A percentile compares a stretch with the other conserved stretches of the same genome.
These are phyloP conservation scores for Phytophthora melonis DNA, from an alignment of 352 stramenopile genomes.

Conservation along the genomic window DNA sequence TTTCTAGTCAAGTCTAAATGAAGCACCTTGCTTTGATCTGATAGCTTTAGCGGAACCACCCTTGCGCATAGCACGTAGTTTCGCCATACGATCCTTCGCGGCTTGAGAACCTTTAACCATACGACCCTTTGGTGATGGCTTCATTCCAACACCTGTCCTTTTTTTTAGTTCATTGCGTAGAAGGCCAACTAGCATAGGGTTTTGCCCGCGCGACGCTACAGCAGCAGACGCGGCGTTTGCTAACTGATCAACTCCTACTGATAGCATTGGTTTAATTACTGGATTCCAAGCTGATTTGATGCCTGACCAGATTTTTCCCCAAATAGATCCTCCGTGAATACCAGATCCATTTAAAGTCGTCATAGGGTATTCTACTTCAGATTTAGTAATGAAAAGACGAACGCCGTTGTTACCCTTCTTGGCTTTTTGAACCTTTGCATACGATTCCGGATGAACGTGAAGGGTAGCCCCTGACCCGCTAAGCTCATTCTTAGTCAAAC, in stretches of 20 bases:
- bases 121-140: too few relatives aligned
- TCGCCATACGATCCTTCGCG: too few relatives aligned
- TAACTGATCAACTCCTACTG: neutral
- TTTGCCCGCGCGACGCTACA: neutral
- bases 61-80: too few relatives aligned
- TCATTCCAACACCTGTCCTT: neutral
- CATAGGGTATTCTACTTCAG: neutral
- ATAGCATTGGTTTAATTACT: neutral
- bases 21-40: too few relatives aligned
- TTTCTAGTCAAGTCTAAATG: neutral
- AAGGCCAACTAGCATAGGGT: neutral
- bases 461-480: neutral
- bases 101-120: too few relatives aligned
- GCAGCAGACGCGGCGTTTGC: neutral
- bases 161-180: neutral
- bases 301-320: slow-evolving; percentile 2
- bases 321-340: slow-evolving; percentile 14
- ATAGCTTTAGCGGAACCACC: too few relatives aligned
- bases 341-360: neutral
- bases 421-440: slow-evolving; percentile 7
- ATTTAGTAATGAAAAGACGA: neutral
- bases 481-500: slow-evolving; percentile 2
- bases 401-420: neutral
- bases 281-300: slow-evolving; percentile 1
- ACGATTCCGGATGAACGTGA: slow-evolving; percentile 12